phyloP scores from a whole-genome alignment of 495 filamentous ascomycete genomes.

The Jackrogersella multiformis region DNA sequence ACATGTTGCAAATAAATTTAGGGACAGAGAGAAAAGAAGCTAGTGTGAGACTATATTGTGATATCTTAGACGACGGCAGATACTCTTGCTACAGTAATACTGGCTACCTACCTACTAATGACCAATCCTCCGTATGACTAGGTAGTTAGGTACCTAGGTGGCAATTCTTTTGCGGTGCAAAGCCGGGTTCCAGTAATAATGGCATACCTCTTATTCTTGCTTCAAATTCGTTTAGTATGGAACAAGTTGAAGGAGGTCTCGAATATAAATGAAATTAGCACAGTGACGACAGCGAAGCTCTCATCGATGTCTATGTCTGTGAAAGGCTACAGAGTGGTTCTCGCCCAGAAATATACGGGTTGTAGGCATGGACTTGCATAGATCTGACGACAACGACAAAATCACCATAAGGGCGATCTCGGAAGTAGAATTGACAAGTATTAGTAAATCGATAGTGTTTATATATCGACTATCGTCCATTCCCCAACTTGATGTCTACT shows the following conservation, averaged over 20 bases:
- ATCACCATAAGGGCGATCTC: background rate
- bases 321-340: too few relatives aligned
- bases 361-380: background rate
- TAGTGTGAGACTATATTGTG: background rate
- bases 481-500: background rate
- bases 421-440: background rate
- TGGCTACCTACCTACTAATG: too few relatives aligned
- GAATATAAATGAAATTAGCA: too few relatives aligned
- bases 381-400: background rate
- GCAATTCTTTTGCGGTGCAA: too few relatives aligned
- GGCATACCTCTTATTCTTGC: too few relatives aligned
- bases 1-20: conserved; percentile 3
- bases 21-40: background rate
- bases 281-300: too few relatives aligned
- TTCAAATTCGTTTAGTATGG: too few relatives aligned
- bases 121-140: background rate
- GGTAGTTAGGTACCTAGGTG: background rate
- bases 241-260: too few relatives aligned
- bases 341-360: background rate
- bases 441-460: background rate
- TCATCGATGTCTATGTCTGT: too few relatives aligned
- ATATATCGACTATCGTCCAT: background rate
- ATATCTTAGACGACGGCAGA: background rate
- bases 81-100: background rate
- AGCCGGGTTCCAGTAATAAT: too few relatives aligned